Base-by-base conservation (phyloP, 2,329 filamentous ascomycete species). In the Epichloe sibirici region DNA sequence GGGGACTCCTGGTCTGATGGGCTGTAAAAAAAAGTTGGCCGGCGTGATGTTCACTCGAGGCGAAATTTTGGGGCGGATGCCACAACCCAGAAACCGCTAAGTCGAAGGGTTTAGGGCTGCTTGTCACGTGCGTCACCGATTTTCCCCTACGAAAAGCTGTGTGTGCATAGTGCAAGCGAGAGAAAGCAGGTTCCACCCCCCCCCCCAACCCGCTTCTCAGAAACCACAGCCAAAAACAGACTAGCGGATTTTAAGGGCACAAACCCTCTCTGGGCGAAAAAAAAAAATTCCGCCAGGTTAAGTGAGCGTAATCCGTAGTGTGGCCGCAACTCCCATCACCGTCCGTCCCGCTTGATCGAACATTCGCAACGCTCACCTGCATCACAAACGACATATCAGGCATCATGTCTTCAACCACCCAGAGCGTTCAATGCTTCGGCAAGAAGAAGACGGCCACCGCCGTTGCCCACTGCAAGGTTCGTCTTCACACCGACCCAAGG, bases 381-480 rank as follows among this genome's bases (percentile, higher is more conserved):
- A 53, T 49, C 56, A 53, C 52, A 38, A 43, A 46, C 38, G 48
- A 51, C 48, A 55, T 63, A 63, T 62, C 66, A 69, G 70, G 72
- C 78, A 87, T 70, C 74, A 88, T 89, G 83, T 85, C 86, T 74
- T 77, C 83, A 69, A 75, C 80, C 68, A 77, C 80, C 66, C 85
- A 87, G 77, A 86, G 82, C 75, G 86, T 90, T 69, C 90, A 95
- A 83, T 95, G 90, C 87, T 96, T 97, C 87, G 90, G 90, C 85
- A 96, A 96, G 86, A 90, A 90, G 83, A 89, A 88, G 82, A 90
- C 83, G 71, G 89, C 89, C 67, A 88, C 85, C 61, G 85, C 84
- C 69, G 89, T 94, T 77, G 89, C 88, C 74, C 88, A 91, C 80
- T 91, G 87, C 86, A 90, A 91, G 84, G 84, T 88, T 79, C 73